Evolutionary conservation across 306 rosid genomes (phyloP), one percentile per base, ranked within the genome.

Genomic region (Cucurbita argyrosperma): DNA sequence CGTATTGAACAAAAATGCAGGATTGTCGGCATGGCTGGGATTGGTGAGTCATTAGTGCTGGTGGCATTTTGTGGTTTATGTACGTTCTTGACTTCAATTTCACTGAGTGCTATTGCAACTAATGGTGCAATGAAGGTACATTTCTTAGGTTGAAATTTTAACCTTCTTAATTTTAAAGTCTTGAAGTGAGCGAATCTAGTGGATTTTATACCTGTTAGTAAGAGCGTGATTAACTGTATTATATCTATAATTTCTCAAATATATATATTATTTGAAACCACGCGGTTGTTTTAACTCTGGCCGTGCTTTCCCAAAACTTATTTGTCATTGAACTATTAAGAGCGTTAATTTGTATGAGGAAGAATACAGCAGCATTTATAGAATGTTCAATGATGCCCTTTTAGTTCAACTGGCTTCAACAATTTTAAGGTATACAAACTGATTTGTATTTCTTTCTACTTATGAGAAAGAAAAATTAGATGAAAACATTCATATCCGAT

Each of bases 121-220:
- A 94, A 94, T 81, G 99, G 99, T 81, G 99, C 99, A 72, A 94
- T 94, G 99, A 94, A 94, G 97, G 99, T 94, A 87, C 63, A 76
- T 16, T 68, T 45, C 76, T 7, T 74, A 23, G 63, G 53, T 75
- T 60, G 35, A 8, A 23, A 53, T 51, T 43, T 46, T 8, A 49
- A 56, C 7, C 54, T 56, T 45, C n/a, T 46, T 76, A 7, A 8
- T 42, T 13, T 14, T 18, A 10, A 0, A 13, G 18, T 13, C 12
- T 42, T 50, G 38, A 43, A 72, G 10, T 64, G 52, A 42, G 76
- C 56, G 5, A 68, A 45, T 39, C n/a, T 21, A 9, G 70, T 15
- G 13, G 13, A 23, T 26, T 69, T 47, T 47, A 12, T 60, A 61
- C 37, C 43, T 10, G 9, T 38, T 62, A 62, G 42, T 62, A 13